Conservation (phyloP, 768 basidiomycete genomes). For the Tephrocybe sp. region DNA sequence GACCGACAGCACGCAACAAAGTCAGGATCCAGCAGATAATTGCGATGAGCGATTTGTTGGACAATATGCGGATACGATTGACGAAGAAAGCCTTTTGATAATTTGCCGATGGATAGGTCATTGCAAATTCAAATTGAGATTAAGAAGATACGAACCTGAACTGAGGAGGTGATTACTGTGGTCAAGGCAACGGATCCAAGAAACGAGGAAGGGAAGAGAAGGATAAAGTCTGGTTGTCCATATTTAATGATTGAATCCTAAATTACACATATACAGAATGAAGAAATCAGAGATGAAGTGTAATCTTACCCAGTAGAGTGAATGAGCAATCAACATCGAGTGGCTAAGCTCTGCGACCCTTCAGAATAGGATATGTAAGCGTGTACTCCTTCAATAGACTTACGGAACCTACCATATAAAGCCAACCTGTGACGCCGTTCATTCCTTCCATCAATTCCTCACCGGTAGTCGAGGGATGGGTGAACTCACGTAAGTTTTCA, state of each 20-base stretch:
- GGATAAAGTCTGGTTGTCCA: slow-evolving; percentile 3
- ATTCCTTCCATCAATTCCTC: not conserved
- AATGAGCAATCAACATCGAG: slow-evolving; percentile 9
- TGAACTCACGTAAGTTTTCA: slow-evolving; percentile 11
- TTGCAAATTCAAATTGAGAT: no score
- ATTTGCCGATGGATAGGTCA: not conserved
- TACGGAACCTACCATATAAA: slow-evolving; percentile 7
- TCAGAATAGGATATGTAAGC: not conserved
- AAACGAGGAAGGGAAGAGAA: not conserved
- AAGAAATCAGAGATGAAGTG: not conserved
- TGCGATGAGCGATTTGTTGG: slow-evolving; percentile 5
- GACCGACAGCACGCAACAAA: slow-evolving; percentile 4
- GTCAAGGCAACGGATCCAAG: not conserved
- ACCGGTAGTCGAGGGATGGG: not conserved
- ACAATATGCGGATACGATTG: slow-evolving; percentile 12
- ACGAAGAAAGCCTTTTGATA: slow-evolving; percentile 16
- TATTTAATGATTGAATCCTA: slow-evolving; percentile 12
- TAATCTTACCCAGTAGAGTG: not conserved
- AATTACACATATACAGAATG: not conserved
- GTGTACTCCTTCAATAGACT: not conserved
- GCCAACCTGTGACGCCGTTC: slow-evolving; percentile 14
- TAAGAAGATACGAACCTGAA: no score
- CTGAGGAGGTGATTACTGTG: slow-evolving; percentile 9
- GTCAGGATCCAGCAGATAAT: slow-evolving; percentile 9
- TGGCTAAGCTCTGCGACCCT: slow-evolving; percentile 14